Conservation (phyloP, 805 yeast species). For the Candida broadrunensis region DNA sequence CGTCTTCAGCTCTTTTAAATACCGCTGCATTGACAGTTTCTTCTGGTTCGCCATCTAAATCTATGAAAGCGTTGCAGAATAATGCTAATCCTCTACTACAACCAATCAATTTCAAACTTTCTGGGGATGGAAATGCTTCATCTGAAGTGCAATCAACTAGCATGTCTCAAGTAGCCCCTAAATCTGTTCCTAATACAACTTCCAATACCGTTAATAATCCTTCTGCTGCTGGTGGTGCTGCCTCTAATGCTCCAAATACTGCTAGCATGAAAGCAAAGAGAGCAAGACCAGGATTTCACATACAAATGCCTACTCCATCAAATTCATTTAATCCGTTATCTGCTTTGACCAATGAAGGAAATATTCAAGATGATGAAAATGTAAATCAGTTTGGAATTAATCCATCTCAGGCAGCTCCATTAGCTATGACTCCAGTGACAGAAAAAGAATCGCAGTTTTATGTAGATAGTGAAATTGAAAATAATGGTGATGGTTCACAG, state of each 20-base stretch:
- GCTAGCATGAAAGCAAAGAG: slow-evolving; percentile 12
- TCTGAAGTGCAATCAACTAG: not conserved
- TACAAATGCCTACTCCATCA: slow-evolving; percentile 77
- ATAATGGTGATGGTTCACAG: slow-evolving; percentile 8
- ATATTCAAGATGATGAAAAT: slow-evolving; percentile 29
- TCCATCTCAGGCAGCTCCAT: slow-evolving; percentile 50
- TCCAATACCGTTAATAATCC: not conserved
- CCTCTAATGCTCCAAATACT: slow-evolving; percentile 1
- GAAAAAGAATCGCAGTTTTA: slow-evolving; percentile 42
- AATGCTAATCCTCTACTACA: slow-evolving; percentile 48
- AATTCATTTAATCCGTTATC: slow-evolving; percentile 30
- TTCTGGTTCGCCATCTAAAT: slow-evolving; percentile 36
- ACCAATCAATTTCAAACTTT: slow-evolving; percentile 49
- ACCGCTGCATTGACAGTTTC: slow-evolving; percentile 11
- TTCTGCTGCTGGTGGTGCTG: too few relatives aligned
- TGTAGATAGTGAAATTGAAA: slow-evolving; percentile 3
- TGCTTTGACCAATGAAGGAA: slow-evolving; percentile 32
- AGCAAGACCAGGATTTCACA: slow-evolving; percentile 40
- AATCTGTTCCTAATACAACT: not conserved
- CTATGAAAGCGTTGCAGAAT: slow-evolving; percentile 50
- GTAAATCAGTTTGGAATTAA: slow-evolving; percentile 70
- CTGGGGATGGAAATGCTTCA: slow-evolving; percentile 5
- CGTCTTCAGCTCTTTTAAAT: slow-evolving; percentile 14
- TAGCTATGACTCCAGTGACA: slow-evolving; percentile 79
- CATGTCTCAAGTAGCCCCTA: not conserved